A percentile compares a stretch with the other conserved stretches of the same genome.
Evolutionary conservation across 2,329 filamentous ascomycete genomes (phyloP).

Genomic region (Basipetospora chlamydospora): DNA sequence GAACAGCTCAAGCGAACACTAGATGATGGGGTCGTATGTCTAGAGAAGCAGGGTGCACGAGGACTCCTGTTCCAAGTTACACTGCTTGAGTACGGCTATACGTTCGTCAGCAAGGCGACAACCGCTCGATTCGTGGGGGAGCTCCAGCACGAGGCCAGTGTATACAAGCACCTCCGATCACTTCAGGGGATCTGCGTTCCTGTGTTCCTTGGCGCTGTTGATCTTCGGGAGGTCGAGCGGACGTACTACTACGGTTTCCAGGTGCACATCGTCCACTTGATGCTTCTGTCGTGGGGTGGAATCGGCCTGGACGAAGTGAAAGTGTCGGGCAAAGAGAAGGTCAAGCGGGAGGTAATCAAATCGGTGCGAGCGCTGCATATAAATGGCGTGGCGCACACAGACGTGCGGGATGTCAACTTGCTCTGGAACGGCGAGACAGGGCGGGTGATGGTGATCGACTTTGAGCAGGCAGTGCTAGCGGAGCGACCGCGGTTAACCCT

Average conservation of each 20-base stretch:
- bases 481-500: no score
- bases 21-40: background rate
- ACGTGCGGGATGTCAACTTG: conserved; percentile 14
- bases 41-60: background rate
- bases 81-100: conserved; percentile 4
- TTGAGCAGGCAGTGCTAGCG: conserved; percentile 17
- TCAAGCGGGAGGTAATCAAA: no score
- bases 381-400: conserved; percentile 14
- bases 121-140: conserved; percentile 6
- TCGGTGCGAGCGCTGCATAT: conserved; percentile 11
- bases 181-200: conserved; percentile 22
- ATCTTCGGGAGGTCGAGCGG: conserved; percentile 17
- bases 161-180: conserved; percentile 19
- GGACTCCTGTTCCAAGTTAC: conserved; percentile 4
- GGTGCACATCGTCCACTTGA: conserved; percentile 18
- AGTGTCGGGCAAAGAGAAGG: no score
- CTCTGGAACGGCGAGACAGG: conserved; percentile 12
- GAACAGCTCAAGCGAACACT: background rate
- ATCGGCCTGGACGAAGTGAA: no score
- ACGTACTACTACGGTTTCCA: conserved; percentile 19
- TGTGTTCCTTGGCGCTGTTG: conserved; percentile 22
- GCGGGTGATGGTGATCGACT: conserved; percentile 17
- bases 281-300: conserved; percentile 21
- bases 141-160: conserved; percentile 19
- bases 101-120: conserved; percentile 3